Evolutionary conservation across 495 filamentous ascomycete species (phyloP).

Genomic region (Hyaloscypha hepaticicola): DNA sequence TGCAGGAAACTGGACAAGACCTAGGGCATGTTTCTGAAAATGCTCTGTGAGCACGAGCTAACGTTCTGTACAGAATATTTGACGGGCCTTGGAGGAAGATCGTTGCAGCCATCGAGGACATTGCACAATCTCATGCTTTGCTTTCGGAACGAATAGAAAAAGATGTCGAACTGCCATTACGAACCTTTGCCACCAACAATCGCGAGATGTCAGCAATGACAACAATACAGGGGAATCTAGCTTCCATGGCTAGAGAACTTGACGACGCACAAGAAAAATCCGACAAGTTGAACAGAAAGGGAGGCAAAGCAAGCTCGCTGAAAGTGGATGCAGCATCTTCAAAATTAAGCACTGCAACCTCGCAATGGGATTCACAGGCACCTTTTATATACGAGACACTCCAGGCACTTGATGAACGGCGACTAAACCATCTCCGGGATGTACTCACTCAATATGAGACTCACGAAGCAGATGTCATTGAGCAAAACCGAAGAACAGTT

Average conservation of each 20-base stretch:
- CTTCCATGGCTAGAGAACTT: constrained; percentile 76
- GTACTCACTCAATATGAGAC: constrained; percentile 90
- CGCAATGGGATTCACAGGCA: constrained; percentile 93
- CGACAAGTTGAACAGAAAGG: constrained; percentile 81
- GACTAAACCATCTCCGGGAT: constrained; percentile 89
- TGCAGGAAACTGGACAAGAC: constrained; percentile 72
- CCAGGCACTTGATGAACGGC: constrained; percentile 84
- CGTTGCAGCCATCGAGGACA: constrained; percentile 70
- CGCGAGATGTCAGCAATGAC: constrained; percentile 83
- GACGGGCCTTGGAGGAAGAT: constrained; percentile 91
- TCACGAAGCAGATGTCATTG: constrained; percentile 85
- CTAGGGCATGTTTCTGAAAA: constrained; percentile 62
- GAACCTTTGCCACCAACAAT: constrained; percentile 67
- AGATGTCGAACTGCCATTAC: constrained; percentile 85
- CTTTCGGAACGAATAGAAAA: constrained; percentile 84
- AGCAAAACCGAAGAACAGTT: constrained; percentile 69
- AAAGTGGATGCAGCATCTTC: constrained; percentile 76
- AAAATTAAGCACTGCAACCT: constrained; percentile 70
- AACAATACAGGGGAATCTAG: constrained; percentile 78
- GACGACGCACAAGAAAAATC: constrained; percentile 82
- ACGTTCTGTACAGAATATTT: constrained; percentile 66
- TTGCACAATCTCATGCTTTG: constrained; percentile 80
- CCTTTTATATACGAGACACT: constrained; percentile 95
- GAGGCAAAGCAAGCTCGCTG: constrained; percentile 71
- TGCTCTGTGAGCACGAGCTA: constrained; percentile 21